These are phyloP conservation scores for Macrophomina tecta DNA, from an alignment of 2,329 filamentous ascomycete genomes.

Conservation along the genomic window DNA sequence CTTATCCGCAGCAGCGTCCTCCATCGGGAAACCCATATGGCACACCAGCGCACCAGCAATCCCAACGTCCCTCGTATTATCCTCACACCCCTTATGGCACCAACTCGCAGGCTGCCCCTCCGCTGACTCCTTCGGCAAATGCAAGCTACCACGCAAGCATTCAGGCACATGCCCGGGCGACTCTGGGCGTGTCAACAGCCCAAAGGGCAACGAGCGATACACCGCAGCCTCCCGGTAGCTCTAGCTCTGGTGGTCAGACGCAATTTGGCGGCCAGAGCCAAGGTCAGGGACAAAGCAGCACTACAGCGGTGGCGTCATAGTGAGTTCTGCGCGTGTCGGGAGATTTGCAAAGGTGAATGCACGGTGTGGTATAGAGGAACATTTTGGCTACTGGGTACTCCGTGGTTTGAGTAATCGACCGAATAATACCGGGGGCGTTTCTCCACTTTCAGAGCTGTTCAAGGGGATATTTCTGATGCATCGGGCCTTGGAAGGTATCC, in stretches of 20 bases:
- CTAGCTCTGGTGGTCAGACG: conserved; percentile 34
- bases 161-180: conserved; percentile 42
- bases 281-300: conserved; percentile 32
- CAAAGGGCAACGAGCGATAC: conserved; percentile 43
- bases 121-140: conserved; percentile 43
- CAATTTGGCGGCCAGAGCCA: conserved; percentile 25
- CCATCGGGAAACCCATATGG: conserved; percentile 32
- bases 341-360: not conserved
- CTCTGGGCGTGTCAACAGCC: conserved; percentile 34
- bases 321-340: no score
- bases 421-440: conserved; percentile 9
- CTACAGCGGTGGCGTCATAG: conserved; percentile 32
- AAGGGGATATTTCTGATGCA: not conserved
- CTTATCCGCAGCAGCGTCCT: conserved; percentile 37
- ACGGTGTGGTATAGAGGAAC: not conserved
- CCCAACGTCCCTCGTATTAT: conserved; percentile 15
- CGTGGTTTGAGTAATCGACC: conserved; percentile 13
- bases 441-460: no score
- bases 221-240: conserved; percentile 41
- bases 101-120: conserved; percentile 43
- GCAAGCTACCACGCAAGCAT: conserved; percentile 30
- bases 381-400: conserved; percentile 5
- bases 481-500: not conserved
- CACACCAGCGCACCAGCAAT: conserved; percentile 21
- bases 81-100: conserved; percentile 17